Evolutionary conservation across 495 filamentous ascomycete genomes (phyloP).

Genomic region (Annulohypoxylon nitens): DNA sequence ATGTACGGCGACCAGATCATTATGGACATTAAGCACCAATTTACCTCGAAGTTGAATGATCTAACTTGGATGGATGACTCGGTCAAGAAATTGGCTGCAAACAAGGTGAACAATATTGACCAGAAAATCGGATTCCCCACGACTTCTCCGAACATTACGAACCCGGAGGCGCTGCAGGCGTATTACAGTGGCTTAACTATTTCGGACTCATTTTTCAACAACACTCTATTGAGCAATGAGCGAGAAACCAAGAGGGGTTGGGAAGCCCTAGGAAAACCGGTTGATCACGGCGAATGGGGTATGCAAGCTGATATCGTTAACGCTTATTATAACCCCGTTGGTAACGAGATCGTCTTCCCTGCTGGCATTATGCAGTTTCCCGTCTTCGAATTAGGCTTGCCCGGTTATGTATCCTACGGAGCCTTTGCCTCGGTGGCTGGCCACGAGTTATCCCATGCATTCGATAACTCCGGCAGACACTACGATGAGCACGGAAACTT

Average conservation of each 20-base stretch:
- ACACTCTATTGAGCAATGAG: conserved; percentile 64
- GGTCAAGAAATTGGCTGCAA: conserved; percentile 70
- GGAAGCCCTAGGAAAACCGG: conserved; percentile 71
- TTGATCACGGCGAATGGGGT: conserved; percentile 71
- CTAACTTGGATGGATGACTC: conserved; percentile 78
- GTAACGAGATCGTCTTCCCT: conserved; percentile 67
- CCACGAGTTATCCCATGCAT: conserved; percentile 81
- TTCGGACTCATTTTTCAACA: conserved; percentile 70
- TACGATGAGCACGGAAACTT: conserved; percentile 76
- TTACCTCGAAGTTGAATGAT: conserved; percentile 69
- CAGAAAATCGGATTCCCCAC: conserved; percentile 83
- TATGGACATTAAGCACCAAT: conserved; percentile 75
- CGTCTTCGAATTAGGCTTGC: conserved; percentile 72
- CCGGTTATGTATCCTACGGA: conserved; percentile 76
- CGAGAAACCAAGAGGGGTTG: conserved; percentile 65
- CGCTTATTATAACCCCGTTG: conserved; percentile 45
- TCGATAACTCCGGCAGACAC: conserved; percentile 76
- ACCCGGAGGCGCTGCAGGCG: conserved; percentile 67
- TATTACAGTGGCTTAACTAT: conserved; percentile 71
- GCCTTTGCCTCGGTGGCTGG: conserved; percentile 78
- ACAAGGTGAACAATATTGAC: conserved; percentile 78
- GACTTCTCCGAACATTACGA: conserved; percentile 71
- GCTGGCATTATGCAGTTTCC: conserved; percentile 81
- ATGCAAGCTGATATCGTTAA: conserved; percentile 69
- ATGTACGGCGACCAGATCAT: conserved; percentile 76